These are phyloP conservation scores for Apiospora phragmitis DNA, from an alignment of 2,329 filamentous ascomycete species.

Conservation along the genomic window DNA sequence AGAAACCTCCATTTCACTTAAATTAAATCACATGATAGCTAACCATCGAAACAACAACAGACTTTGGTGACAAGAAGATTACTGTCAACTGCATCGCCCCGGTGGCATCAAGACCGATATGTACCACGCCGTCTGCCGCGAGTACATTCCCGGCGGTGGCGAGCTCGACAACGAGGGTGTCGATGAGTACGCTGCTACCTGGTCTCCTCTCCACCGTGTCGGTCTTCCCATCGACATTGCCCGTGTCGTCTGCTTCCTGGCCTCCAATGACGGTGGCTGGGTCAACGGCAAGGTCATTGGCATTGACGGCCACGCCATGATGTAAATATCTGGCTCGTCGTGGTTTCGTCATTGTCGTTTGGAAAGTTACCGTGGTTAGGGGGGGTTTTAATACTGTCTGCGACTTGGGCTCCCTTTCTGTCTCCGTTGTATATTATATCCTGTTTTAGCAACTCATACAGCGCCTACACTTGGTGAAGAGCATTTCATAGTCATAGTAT, in stretches of 20 bases:
- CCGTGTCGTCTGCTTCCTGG: conserved; percentile 59
- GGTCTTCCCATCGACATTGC: conserved; percentile 69
- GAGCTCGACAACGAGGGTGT: conserved; percentile 58
- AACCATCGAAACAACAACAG: conserved; percentile 63
- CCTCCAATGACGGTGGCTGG: conserved; percentile 48
- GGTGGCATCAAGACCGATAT: conserved; percentile 70
- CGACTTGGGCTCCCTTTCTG: neutral
- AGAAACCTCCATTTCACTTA: neutral
- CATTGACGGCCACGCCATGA: conserved; percentile 19
- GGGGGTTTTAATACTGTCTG: neutral
- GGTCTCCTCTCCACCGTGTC: conserved; percentile 65
- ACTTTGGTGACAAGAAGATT: conserved; percentile 67
- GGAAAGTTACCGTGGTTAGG: neutral
- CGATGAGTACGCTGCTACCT: conserved; percentile 63
- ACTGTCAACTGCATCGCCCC: conserved; percentile 67
- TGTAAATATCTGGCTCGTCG: conserved; percentile 16
- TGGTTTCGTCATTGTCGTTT: neutral
- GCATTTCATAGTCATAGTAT: neutral
- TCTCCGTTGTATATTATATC: conserved; percentile 3
- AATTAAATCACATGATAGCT: neutral
- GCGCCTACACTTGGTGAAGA: neutral
- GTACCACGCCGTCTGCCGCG: conserved; percentile 65
- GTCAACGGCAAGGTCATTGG: conserved; percentile 49
- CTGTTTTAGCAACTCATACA: neutral
- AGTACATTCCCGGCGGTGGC: conserved; percentile 61